phyloP scores from a whole-genome alignment of 768 basidiomycete species.

The Lactarius psammicola region DNA sequence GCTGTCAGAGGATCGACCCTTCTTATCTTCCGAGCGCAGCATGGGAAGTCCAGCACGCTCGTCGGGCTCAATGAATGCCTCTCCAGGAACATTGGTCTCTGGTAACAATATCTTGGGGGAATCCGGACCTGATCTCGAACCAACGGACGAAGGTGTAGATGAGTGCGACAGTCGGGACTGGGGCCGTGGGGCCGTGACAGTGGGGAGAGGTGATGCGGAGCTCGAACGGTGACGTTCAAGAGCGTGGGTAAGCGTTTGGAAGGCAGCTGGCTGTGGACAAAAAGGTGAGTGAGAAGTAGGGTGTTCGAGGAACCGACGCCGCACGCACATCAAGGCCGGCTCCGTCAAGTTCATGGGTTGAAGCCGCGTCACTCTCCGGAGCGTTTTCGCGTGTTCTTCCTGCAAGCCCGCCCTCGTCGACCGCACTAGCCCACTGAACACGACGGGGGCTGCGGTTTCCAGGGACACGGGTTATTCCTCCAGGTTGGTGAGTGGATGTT shows the following conservation, averaged over 20 bases:
- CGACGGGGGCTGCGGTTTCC: slow-evolving; percentile 26
- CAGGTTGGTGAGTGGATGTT: background rate
- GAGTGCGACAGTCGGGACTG: background rate
- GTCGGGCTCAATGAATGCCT: slow-evolving; percentile 56
- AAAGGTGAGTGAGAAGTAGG: background rate
- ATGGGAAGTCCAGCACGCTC: slow-evolving; percentile 66
- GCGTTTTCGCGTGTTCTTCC: background rate
- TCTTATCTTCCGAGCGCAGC: slow-evolving; percentile 34
- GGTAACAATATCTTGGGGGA: slow-evolving; percentile 4
- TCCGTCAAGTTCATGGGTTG: slow-evolving; percentile 51
- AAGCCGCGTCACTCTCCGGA: slow-evolving; percentile 9
- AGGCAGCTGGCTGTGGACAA: slow-evolving; percentile 44
- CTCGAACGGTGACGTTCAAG: slow-evolving; percentile 49
- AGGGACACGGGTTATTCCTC: slow-evolving; percentile 2
- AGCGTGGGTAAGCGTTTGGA: slow-evolving; percentile 49
- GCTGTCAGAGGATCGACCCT: slow-evolving; percentile 9
- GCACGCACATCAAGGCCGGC: slow-evolving; percentile 50
- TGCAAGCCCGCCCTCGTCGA: background rate
- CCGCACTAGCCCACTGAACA: slow-evolving; percentile 27
- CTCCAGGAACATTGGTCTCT: slow-evolving; percentile 44
- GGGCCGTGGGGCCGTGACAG: slow-evolving; percentile 16
- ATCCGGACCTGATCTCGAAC: slow-evolving; percentile 25
- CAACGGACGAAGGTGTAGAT: slow-evolving; percentile 19
- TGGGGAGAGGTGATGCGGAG: slow-evolving; percentile 27
- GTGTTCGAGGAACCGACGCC: background rate